Percentiles rank a stretch among this genome's conserved stretches.
These are phyloP conservation scores for Aspergillus novoparasiticus DNA, from an alignment of 2,329 filamentous ascomycete genomes.

Conservation along the genomic window DNA sequence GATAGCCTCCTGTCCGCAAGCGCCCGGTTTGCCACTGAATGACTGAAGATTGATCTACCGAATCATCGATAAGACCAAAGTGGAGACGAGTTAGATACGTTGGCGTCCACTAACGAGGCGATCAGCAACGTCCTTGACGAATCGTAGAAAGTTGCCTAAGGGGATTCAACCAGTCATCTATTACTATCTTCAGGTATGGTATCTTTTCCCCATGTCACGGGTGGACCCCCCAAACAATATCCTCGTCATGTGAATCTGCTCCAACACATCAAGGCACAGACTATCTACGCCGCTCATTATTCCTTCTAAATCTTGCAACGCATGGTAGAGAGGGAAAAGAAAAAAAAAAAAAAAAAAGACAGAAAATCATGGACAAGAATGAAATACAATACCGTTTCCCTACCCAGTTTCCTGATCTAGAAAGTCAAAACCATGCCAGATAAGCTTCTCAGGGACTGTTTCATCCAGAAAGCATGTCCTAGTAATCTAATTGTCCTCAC, in stretches of 20 bases:
- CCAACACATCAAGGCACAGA: neutral
- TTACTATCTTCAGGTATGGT: neutral
- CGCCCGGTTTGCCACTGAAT: conserved; percentile 5
- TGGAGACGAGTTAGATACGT: conserved; percentile 7
- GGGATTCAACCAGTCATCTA: neutral
- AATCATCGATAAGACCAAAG: conserved; percentile 6
- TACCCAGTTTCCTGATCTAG: neutral
- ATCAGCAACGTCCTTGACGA: conserved; percentile 8
- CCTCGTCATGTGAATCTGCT: neutral
- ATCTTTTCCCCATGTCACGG: too few species aligned
- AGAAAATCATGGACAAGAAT: neutral
- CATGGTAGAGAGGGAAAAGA: neutral
- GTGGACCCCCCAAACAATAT: too few species aligned
- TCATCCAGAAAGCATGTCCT: neutral
- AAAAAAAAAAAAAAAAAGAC: neutral
- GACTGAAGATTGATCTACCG: conserved; percentile 3
- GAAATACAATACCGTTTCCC: neutral
- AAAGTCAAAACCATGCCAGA: neutral
- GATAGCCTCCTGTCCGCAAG: neutral
- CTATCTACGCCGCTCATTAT: neutral
- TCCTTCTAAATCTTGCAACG: neutral
- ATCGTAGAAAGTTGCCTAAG: conserved; percentile 1
- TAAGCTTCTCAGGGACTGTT: conserved; percentile 1
- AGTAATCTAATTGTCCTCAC: conserved; percentile 16
- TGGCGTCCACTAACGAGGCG: conserved; percentile 8